Evolutionary conservation across 371 early-diverging fungal species (phyloP), one percentile per base, ranked within the genome.

Genomic region (Actinomucor elegans): DNA sequence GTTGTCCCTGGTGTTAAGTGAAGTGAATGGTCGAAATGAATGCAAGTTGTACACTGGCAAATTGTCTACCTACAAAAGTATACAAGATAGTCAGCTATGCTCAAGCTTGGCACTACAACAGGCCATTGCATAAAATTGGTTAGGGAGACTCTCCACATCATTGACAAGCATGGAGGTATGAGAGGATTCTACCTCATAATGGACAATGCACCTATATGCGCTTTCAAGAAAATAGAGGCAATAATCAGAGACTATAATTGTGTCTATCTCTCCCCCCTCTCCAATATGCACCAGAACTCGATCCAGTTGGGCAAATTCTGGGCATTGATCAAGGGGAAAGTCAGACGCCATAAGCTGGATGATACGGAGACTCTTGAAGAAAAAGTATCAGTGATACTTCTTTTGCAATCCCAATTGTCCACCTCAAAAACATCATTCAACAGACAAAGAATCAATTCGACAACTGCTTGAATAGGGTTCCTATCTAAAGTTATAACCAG

Each of bases 401-500:
- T 21, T 45, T 45, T 50, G 51, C 35, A 50, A 27, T 51, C 14
- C 51, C 51, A 29, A 51, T 57, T 17, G 33, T 32, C 21, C 51
- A 57, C 38, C 57, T 49, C 21, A 20, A 49, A 37, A 49, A 34
- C 42, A 44, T 49, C 34, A 44, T 50, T 42, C 48, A 57, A 27
- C 50, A 49, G 29, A 50, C 50, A 45, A 45, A 46, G 21, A 31
- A 57, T 21, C 57, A 51, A 4, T 57, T 57, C 21, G 38, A 26
- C 10, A 45, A 50, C 28, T 45, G 50, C 50, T 45, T 57, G 17
- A 50, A 49, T 34, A 48, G 48, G 17, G 43, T 36, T 20, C 36
- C 17, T 17, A 36, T 36, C 36, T 17, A 36, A 36, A 67, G 18
- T 42, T 72, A n/a, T 38, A 72, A 45, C 45, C 45, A 32, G 33